Conservation (phyloP, 2,329 filamentous ascomycete genomes). For the Helotiales sp. region DNA sequence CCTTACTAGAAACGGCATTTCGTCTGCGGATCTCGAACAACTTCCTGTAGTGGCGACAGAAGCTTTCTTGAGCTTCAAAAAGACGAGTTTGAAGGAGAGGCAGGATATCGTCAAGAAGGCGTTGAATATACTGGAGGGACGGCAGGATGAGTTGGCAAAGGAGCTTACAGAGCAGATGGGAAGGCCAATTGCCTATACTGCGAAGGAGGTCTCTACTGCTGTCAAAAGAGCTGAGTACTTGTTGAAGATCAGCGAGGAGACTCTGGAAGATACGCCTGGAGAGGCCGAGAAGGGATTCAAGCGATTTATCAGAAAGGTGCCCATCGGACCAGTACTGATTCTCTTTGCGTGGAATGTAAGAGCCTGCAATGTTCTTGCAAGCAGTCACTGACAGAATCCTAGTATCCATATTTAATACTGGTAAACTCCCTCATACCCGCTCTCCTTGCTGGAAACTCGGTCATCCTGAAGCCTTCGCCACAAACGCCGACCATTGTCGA, state of each 20-base stretch:
- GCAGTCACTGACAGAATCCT: not conserved
- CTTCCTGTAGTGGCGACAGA: constrained; percentile 71
- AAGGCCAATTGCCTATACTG: constrained; percentile 83
- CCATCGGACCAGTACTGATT: constrained; percentile 83
- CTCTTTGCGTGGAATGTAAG: constrained; percentile 96
- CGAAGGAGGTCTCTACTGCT: constrained; percentile 81
- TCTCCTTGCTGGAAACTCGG: constrained; percentile 84
- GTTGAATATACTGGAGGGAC: constrained; percentile 66
- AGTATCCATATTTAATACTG: constrained; percentile 94
- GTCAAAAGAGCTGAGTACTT: constrained; percentile 84
- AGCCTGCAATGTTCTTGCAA: not conserved
- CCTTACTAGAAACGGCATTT: constrained; percentile 74
- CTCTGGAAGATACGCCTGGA: constrained; percentile 76
- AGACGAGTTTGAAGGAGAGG: constrained; percentile 72
- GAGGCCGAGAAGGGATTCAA: constrained; percentile 86
- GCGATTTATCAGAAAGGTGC: constrained; percentile 84
- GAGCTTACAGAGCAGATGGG: constrained; percentile 96
- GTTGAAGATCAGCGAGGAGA: constrained; percentile 77
- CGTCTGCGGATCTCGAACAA: constrained; percentile 65
- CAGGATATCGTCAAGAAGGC: constrained; percentile 81
- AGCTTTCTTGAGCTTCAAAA: constrained; percentile 76
- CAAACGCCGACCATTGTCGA: constrained; percentile 93
- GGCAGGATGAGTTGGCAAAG: constrained; percentile 76
- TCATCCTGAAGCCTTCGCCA: constrained; percentile 92
- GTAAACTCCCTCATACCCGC: constrained; percentile 92